Evolutionary conservation across 306 rosid genomes (phyloP).

Genomic region (Quercus agrifolia): DNA sequence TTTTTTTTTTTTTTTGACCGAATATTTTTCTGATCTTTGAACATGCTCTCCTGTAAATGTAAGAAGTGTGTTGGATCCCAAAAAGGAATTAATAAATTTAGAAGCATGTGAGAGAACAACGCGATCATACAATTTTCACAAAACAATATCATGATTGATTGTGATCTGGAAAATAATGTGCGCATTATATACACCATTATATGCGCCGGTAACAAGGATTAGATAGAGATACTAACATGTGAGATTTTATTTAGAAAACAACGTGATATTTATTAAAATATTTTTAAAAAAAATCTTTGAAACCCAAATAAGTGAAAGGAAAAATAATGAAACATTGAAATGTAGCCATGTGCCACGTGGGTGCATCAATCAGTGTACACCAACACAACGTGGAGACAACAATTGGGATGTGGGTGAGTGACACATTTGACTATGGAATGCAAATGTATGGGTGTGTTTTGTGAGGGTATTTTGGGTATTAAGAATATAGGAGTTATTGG

Average conservation of each 20-base stretch:
- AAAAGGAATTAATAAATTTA: slow-evolving; percentile 3
- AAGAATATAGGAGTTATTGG: neutral
- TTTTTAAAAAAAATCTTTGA: neutral
- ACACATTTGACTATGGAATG: neutral
- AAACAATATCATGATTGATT: neutral
- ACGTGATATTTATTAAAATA: neutral
- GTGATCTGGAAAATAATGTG: slow-evolving; percentile 11
- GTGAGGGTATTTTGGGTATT: slow-evolving; percentile 17
- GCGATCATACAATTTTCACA: neutral
- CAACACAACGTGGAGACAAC: slow-evolving; percentile 41
- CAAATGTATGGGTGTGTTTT: neutral
- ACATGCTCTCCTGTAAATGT: slow-evolving; percentile 16
- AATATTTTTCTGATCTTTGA: neutral
- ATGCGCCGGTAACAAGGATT: slow-evolving; percentile 47
- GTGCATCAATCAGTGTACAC: slow-evolving; percentile 24
- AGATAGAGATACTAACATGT: slow-evolving; percentile 47
- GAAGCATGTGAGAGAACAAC: slow-evolving; percentile 39
- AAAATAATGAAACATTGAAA: neutral
- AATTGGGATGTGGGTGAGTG: neutral
- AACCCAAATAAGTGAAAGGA: neutral
- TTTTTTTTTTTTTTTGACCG: neutral
- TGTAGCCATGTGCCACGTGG: slow-evolving; percentile 47
- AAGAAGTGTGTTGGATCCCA: slow-evolving; percentile 26
- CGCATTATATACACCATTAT: slow-evolving; percentile 29
- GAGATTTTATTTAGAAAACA: slow-evolving; percentile 14